Base-by-base conservation (phyloP, 2,329 filamentous ascomycete species). In the Beauveria sp. region DNA sequence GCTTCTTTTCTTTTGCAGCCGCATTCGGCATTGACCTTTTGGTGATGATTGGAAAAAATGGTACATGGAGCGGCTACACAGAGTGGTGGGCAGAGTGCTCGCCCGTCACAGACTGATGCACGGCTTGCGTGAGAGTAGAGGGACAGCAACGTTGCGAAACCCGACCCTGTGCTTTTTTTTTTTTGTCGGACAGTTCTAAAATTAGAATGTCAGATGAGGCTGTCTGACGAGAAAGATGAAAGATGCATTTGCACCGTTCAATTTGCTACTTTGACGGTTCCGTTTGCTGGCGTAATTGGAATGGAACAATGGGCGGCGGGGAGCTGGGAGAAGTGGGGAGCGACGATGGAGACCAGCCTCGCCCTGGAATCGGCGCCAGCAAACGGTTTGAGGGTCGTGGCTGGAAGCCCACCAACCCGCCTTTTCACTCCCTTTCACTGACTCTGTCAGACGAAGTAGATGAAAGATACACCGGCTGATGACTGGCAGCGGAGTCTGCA, bases 341-440 rank as follows among this genome's bases (percentile, higher is more conserved):
- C 12, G 20, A 22, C 20, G 3, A 16, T 4, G 5, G 5, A 26
- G 46, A 34, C 34, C 56, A 60, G 50, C 56, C 61, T 20, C 52
- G 46, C n/a, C 22, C 56, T 56, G 60, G 58, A 50, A 63, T 63
- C 49, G 20, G 28, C 53, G 45, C 52, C 40, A 55, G 46, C 34
- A 46, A 58, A 60, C 57, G 30, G 51, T 34, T 20, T 55, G 26
- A 28, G 30, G 28, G 38, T 9, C n/a, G 30, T 9, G 26, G 53
- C 22, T 20, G 22, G 10, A 18, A 42, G 10, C 30, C 30, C 10
- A 34, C 30, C 10, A 12, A 34, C 30, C 30, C 30, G 30, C 30
- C 30, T 30, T 30, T 30, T 34, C 30, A 34, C 30, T 34, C 30
- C 30, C 30, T 34, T 34, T 34, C 30, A 34, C 30, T 34, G 30